These are phyloP conservation scores for Pleomassaria siparia DNA, from an alignment of 2,329 filamentous ascomycete species.

Conservation along the genomic window DNA sequence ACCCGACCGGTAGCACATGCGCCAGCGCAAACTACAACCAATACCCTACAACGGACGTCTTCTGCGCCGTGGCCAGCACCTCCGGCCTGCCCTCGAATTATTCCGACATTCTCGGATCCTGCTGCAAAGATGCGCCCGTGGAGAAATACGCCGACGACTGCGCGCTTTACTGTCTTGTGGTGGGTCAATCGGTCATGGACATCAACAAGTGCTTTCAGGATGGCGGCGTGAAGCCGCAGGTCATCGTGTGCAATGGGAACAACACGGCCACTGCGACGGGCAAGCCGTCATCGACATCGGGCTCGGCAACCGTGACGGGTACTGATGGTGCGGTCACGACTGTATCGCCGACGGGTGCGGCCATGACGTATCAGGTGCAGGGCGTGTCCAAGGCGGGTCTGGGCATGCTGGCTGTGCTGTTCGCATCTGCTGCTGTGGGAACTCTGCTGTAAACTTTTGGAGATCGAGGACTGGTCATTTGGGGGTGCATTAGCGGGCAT, in stretches of 20 bases:
- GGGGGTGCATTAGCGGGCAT: not conserved
- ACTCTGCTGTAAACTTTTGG: conserved; percentile 22
- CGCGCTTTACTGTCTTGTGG: conserved; percentile 32
- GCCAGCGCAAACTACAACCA: conserved; percentile 23
- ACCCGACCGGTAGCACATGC: conserved; percentile 24
- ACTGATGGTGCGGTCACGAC: conserved; percentile 9
- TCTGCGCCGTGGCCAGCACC: conserved; percentile 31
- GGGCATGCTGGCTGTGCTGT: conserved; percentile 30
- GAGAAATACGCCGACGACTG: conserved; percentile 31
- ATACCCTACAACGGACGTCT: conserved; percentile 30
- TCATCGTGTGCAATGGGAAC: conserved; percentile 30
- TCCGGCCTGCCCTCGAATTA: conserved; percentile 27
- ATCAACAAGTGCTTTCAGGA: conserved; percentile 32
- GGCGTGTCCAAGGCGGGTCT: conserved; percentile 30
- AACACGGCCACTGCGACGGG: conserved; percentile 31
- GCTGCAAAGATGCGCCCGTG: conserved; percentile 37
- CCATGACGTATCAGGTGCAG: conserved; percentile 14
- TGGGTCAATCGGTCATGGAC: conserved; percentile 28
- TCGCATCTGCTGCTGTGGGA: conserved; percentile 30
- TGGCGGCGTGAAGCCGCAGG: conserved; percentile 19
- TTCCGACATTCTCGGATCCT: conserved; percentile 23
- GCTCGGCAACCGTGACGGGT: too few relatives aligned
- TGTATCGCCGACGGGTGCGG: conserved; percentile 17
- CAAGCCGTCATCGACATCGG: too few relatives aligned
- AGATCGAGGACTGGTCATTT: not conserved